A percentile compares a stretch with the other conserved stretches of the same genome.
These are phyloP conservation scores for Tulasnella sp. DNA, from an alignment of 768 basidiomycete species.

Conservation along the genomic window DNA sequence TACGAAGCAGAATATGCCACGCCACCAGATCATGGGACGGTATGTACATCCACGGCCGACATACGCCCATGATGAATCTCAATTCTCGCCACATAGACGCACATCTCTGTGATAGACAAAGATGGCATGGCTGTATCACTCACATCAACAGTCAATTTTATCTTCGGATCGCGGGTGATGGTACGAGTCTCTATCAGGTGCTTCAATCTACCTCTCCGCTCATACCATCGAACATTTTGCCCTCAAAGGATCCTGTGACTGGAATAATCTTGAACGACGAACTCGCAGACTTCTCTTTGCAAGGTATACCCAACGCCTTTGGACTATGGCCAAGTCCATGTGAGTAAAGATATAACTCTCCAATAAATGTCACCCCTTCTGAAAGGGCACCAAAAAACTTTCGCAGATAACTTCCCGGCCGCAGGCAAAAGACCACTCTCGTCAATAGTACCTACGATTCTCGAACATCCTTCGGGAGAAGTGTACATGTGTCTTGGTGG, in stretches of 20 bases:
- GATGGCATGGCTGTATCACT: slow-evolving; percentile 68
- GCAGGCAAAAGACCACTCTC: slow-evolving; percentile 84
- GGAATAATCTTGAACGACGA: slow-evolving; percentile 88
- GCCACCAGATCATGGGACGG: slow-evolving; percentile 77
- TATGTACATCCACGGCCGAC: slow-evolving; percentile 27
- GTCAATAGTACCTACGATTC: slow-evolving; percentile 67
- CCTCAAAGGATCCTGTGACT: background rate
- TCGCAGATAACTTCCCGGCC: slow-evolving; percentile 77
- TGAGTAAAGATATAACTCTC: slow-evolving; percentile 29
- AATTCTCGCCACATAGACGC: slow-evolving; percentile 55
- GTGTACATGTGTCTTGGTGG: slow-evolving; percentile 70
- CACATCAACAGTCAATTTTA: slow-evolving; percentile 79
- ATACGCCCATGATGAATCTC: too few relatives aligned
- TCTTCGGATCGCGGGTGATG: slow-evolving; percentile 82
- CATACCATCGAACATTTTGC: too few relatives aligned
- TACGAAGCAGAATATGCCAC: slow-evolving; percentile 77
- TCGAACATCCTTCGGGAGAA: slow-evolving; percentile 64
- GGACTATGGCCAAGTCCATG: slow-evolving; percentile 76
- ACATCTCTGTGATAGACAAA: slow-evolving; percentile 71
- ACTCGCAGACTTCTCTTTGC: slow-evolving; percentile 91
- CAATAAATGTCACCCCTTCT: too few relatives aligned
- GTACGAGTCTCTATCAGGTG: too few relatives aligned
- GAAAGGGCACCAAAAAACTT: too few relatives aligned
- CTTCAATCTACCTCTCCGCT: too few relatives aligned
- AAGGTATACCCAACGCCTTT: slow-evolving; percentile 73